These are phyloP conservation scores for Friedmanniomyces endolithicus DNA, from an alignment of 495 filamentous ascomycete genomes.

Conservation along the genomic window DNA sequence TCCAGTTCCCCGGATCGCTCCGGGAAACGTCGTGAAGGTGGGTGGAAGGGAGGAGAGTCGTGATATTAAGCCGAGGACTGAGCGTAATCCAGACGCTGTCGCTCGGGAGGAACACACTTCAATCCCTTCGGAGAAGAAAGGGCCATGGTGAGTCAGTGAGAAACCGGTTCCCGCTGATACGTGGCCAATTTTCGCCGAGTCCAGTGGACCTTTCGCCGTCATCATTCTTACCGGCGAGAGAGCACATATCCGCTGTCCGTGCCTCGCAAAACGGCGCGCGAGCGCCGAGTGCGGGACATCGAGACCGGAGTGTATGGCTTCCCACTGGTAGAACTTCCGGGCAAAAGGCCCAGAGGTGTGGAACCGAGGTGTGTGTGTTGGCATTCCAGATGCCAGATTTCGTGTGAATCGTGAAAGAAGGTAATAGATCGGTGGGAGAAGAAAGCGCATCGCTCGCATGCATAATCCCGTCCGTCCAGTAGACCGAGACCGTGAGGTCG, in stretches of 20 bases:
- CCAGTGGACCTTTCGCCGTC: no score
- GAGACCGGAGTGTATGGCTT: constrained; percentile 20
- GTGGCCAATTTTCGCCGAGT: no score
- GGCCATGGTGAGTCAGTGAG: not conserved
- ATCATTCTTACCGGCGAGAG: no score
- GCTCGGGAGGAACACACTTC: not conserved
- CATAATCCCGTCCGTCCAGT: not conserved
- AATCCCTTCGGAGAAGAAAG: not conserved
- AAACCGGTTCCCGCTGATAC: not conserved
- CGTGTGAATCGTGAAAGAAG: not conserved
- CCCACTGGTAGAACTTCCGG: constrained; percentile 1
- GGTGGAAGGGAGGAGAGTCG: not conserved
- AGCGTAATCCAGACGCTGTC: constrained; percentile 8
- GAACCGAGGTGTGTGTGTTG: not conserved
- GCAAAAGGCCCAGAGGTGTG: not conserved
- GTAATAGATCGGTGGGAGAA: not conserved
- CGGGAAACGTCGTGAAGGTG: not conserved
- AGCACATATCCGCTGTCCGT: constrained; percentile 22
- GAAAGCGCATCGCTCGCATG: not conserved
- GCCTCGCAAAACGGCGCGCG: not conserved
- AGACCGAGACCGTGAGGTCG: constrained; percentile 10
- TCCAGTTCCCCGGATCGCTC: not conserved
- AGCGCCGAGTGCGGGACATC: not conserved
- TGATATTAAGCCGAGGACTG: not conserved
- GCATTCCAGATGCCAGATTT: constrained; percentile 8